Evolutionary conservation across 208 protist species (phyloP).

Genomic region (Leishmania braziliensis): DNA sequence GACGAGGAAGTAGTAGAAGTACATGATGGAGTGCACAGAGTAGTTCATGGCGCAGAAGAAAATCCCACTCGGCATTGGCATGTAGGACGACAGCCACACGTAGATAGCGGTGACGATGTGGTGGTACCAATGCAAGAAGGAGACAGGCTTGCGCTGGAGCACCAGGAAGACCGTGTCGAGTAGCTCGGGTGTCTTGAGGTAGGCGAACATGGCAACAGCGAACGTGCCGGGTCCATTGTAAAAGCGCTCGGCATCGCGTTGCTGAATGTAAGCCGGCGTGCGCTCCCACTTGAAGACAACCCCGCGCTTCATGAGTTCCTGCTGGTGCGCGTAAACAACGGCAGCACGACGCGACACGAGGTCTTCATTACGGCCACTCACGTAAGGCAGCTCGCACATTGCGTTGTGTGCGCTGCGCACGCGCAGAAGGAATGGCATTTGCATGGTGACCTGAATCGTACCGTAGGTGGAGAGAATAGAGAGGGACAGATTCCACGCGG

Average conservation of each 20-base stretch:
- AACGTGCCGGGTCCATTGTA: conserved; percentile 39
- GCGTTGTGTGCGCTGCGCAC: background rate
- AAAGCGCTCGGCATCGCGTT: conserved; percentile 21
- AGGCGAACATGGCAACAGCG: conserved; percentile 52
- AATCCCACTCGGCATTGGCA: too few relatives aligned
- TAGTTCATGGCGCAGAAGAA: conserved; percentile 1
- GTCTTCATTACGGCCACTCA: background rate
- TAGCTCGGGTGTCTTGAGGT: conserved; percentile 82
- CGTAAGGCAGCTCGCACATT: background rate
- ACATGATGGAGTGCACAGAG: conserved; percentile 93
- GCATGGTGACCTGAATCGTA: background rate
- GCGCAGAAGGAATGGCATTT: background rate
- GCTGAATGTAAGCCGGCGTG: conserved; percentile 28
- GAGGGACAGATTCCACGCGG: conserved; percentile 82
- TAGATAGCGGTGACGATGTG: conserved; percentile 48
- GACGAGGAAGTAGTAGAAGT: conserved; percentile 91
- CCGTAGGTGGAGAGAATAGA: conserved; percentile 72
- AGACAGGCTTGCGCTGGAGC: conserved; percentile 52
- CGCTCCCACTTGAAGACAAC: conserved; percentile 11
- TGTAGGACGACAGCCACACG: too few relatives aligned
- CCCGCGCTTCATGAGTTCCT: background rate
- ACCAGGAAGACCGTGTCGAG: conserved; percentile 78
- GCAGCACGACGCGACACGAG: background rate
- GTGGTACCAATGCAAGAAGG: conserved; percentile 24
- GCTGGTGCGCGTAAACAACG: background rate